A percentile compares a stretch with the other conserved stretches of the same genome.
These are phyloP conservation scores for Flaveria brownii DNA, from an alignment of 129 eudicot species.

Conservation along the genomic window DNA sequence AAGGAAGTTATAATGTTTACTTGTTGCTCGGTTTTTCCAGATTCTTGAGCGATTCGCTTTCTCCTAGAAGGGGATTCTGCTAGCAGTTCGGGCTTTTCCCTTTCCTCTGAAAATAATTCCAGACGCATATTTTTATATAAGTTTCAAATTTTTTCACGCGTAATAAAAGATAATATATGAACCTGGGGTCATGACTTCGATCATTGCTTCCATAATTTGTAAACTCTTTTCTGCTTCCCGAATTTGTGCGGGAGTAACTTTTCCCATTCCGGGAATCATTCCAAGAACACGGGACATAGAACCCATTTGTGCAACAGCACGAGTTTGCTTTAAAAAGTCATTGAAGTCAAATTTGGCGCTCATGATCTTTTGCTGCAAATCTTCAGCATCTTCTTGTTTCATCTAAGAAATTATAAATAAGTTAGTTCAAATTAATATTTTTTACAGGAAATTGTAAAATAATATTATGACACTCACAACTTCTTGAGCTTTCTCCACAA, in stretches of 20 bases:
- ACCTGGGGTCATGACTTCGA: conserved; percentile 92
- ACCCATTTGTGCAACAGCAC: conserved; percentile 93
- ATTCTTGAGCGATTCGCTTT: conserved; percentile 81
- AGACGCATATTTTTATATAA: neutral
- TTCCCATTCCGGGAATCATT: conserved; percentile 99
- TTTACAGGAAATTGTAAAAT: neutral
- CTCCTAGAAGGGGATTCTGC: conserved; percentile 87
- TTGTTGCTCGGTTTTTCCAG: conserved; percentile 95
- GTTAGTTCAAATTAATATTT: neutral
- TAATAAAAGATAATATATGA: neutral
- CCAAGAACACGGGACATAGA: conserved; percentile 97
- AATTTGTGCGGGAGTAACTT: conserved; percentile 96
- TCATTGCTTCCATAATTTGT: conserved; percentile 86
- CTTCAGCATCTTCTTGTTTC: conserved; percentile 96
- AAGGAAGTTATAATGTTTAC: conserved; percentile 28
- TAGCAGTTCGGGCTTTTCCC: conserved; percentile 90
- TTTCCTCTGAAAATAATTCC: conserved; percentile 65
- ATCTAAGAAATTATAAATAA: conserved; percentile 43
- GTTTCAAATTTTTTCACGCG: neutral
- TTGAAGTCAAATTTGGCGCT: conserved; percentile 91
- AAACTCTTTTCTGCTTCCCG: conserved; percentile 94
- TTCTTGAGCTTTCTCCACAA: conserved; percentile 98
- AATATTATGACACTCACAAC: conserved; percentile 62
- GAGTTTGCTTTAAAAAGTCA: conserved; percentile 93
- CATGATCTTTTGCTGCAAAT: conserved; percentile 89